Conservation (phyloP, 2,329 filamentous ascomycete species). For the Neonectria coccinea region DNA sequence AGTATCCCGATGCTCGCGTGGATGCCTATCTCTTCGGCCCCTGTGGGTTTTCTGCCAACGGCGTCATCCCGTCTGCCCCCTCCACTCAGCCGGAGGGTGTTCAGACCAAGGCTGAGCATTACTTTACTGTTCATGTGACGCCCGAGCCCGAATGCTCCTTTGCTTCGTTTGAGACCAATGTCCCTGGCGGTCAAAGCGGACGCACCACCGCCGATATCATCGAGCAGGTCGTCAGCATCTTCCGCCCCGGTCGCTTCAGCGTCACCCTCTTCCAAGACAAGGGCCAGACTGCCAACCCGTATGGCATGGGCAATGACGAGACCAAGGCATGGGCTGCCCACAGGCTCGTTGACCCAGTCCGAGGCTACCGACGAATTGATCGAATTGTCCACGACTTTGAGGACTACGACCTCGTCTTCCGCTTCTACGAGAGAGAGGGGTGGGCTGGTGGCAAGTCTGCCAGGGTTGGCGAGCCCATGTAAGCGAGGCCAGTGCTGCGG, state of each 20-base stretch:
- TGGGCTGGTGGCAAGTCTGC: constrained; percentile 69
- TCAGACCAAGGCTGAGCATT: constrained; percentile 73
- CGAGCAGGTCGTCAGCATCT: constrained; percentile 93
- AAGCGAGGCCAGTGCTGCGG: constrained; percentile 16
- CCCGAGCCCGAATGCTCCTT: constrained; percentile 98
- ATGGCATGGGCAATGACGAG: constrained; percentile 57
- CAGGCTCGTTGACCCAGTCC: constrained; percentile 78
- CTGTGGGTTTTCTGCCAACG: constrained; percentile 97
- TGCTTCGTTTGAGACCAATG: constrained; percentile 98
- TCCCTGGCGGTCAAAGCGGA: constrained; percentile 87
- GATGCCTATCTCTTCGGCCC: constrained; percentile 97
- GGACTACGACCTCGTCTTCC: constrained; percentile 95
- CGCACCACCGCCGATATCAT: constrained; percentile 91
- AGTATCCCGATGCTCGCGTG: constrained; percentile 92
- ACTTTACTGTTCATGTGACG: constrained; percentile 98
- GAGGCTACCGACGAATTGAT: constrained; percentile 89
- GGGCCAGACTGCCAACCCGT: constrained; percentile 59
- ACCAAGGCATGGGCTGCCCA: constrained; percentile 54
- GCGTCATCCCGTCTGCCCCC: constrained; percentile 84
- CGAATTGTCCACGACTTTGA: constrained; percentile 97
- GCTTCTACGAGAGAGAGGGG: constrained; percentile 93
- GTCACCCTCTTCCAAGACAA: constrained; percentile 97
- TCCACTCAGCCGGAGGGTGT: constrained; percentile 56
- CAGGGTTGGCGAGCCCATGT: constrained; percentile 65
- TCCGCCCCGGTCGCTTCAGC: constrained; percentile 97